Conservation (phyloP, 1,284 basidiomycete genomes). For the Agaricales sp. region DNA sequence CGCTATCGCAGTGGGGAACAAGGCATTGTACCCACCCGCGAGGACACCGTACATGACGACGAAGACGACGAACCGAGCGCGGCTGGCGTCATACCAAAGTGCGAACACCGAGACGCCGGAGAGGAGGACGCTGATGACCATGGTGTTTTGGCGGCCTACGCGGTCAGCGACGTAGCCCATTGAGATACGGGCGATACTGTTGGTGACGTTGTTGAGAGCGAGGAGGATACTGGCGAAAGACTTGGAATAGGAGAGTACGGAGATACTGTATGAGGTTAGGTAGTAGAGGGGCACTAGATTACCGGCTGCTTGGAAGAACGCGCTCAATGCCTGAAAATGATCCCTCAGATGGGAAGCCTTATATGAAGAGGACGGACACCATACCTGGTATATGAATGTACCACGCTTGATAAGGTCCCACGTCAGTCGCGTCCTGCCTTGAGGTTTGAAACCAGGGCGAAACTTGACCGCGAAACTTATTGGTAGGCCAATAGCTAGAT, state of each 20-base stretch:
- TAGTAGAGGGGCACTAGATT: slow-evolving; percentile 35
- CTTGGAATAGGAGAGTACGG: slow-evolving; percentile 27
- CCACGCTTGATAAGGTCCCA: slow-evolving; percentile 27
- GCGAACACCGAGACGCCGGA: slow-evolving; percentile 31
- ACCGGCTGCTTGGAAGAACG: slow-evolving; percentile 33
- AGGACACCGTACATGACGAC: slow-evolving; percentile 28
- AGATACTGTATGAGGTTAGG: slow-evolving; percentile 30
- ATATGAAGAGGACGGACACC: background rate
- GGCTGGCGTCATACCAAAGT: slow-evolving; percentile 29
- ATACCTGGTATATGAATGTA: slow-evolving; percentile 32
- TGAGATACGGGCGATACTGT: slow-evolving; percentile 28
- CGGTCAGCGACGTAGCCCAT: slow-evolving; percentile 34
- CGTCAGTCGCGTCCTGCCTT: slow-evolving; percentile 19
- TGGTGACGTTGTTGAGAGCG: slow-evolving; percentile 32
- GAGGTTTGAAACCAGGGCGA: slow-evolving; percentile 15
- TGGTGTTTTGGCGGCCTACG: slow-evolving; percentile 34
- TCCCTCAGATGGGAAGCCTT: background rate
- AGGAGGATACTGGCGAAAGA: slow-evolving; percentile 28
- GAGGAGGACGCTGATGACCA: slow-evolving; percentile 26
- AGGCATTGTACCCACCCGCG: slow-evolving; percentile 32
- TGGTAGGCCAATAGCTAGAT: slow-evolving; percentile 26
- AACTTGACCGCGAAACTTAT: slow-evolving; percentile 24
- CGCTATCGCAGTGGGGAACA: slow-evolving; percentile 31
- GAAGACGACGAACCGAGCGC: slow-evolving; percentile 26
- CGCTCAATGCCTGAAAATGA: slow-evolving; percentile 25